Evolutionary conservation across 768 basidiomycete genomes (phyloP), one percentile per base, ranked within the genome.

Genomic region (Mycena albidolilacea): DNA sequence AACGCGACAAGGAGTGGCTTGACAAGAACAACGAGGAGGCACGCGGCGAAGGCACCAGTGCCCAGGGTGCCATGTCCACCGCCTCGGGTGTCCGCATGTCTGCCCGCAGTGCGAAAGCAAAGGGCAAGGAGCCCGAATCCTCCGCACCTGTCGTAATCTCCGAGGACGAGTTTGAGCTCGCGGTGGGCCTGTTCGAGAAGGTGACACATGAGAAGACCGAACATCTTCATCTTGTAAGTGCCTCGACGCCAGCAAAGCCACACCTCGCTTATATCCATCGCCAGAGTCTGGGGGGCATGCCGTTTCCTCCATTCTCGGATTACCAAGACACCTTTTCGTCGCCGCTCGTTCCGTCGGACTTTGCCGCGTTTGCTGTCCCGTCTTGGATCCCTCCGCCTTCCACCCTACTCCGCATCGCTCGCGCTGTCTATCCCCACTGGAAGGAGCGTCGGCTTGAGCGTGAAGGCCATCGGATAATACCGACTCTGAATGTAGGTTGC

Each of bases 1-100:
- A 99, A 81, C 93, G 95, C n/a, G 97, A 99, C 84, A 91, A 94
- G 78, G 94, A 95, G 75, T 99, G 97, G 97, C 88, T 99, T 39
- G 93, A 95, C 77, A 93, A 91, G 83, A 96, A 95, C 80, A 98
- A 98, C 78, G 93, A 93, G 79, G 90, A 93, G 71, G 95, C 94
- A 3, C 88, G 93, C 19, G 95, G 93, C 30, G 95, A 96, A 81
- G 96, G 96, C 23, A 93, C 94, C 2, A 95, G 93, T 74, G 88
- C 89, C 0, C 94, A 95, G 78, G 92, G 92, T 23, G 90, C 92
- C 7, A 78, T 93, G 52, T 90, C 91, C 3, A 67, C 71, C 11
- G 79, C 84, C 1, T 82, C 87, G 0, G 84, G 85, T 30, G 86
- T 87, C 5, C 89, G 92, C 0, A 39, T 64, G 10, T 70, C 75